Percentiles rank a stretch among this genome's conserved stretches.
phyloP scores from a whole-genome alignment of 163 green algal genomes.

The Coccomyxa subellipsoidea region DNA sequence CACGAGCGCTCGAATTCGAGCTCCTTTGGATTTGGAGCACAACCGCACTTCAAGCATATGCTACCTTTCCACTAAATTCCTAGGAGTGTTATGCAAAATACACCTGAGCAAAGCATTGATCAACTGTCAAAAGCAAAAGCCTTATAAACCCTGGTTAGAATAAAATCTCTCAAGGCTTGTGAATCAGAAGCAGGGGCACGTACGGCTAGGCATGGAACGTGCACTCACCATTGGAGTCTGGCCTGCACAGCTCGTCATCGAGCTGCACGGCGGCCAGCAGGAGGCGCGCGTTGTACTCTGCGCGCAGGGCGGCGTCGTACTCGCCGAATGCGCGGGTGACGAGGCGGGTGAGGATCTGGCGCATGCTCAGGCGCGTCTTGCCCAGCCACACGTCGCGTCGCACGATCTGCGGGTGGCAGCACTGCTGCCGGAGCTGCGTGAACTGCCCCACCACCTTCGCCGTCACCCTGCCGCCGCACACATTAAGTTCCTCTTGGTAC shows the following conservation, averaged over 20 bases:
- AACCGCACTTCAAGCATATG: no score
- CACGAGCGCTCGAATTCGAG: no score
- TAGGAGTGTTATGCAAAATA: no score
- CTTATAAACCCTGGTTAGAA: no score
- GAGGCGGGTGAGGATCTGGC: constrained; percentile 50
- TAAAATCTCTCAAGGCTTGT: no score
- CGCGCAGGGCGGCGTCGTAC: constrained; percentile 30
- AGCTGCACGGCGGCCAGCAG: constrained; percentile 13
- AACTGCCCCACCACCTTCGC: constrained; percentile 22
- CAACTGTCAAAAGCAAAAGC: no score
- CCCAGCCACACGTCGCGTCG: constrained; percentile 27
- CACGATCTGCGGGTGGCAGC: constrained; percentile 64
- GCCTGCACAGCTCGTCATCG: not conserved
- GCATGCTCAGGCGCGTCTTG: constrained; percentile 41
- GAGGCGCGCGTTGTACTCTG: constrained; percentile 7
- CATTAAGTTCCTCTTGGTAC: no score
- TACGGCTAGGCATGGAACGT: not conserved
- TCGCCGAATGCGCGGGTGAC: constrained; percentile 39
- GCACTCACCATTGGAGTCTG: not conserved
- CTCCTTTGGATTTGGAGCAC: no score
- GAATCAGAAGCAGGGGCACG: no score
- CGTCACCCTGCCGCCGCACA: constrained; percentile 1
- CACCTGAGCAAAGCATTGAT: no score
- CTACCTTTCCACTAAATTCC: no score
- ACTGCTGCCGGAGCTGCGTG: constrained; percentile 50